Base-by-base conservation (phyloP, 768 basidiomycete genomes). In the Multifurca ochricompacta region DNA sequence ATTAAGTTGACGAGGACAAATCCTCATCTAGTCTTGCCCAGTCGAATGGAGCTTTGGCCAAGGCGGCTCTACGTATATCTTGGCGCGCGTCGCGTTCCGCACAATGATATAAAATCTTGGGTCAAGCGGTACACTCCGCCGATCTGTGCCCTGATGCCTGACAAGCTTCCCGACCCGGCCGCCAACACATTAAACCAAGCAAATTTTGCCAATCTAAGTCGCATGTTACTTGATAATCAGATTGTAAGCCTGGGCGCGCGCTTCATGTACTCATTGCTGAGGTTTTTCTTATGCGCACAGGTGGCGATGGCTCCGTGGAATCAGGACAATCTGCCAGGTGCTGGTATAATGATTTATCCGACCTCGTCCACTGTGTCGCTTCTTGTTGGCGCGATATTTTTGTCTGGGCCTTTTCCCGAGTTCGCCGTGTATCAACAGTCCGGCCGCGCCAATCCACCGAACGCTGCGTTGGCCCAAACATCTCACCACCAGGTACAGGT, bases 91-190 rank as follows among this genome's bases (percentile, higher is more conserved):
- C 71, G 66, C 50, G 67, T 75, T 59, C 63, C 75, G 54, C 64
- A 77, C 54, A 62, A 66, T 54, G 74, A 82, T 31, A 68, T 82
- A 40, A 72, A 77, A 35, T 69, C 71, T 6, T 82, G 80, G 79
- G 70, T 80, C 45, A 72, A 70, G 53, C 73, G 68, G 48, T 71
- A 73, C 55, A 59, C 68, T 41, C 73, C 65, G 30, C 68, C 79
- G 19, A 68, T 80, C 54, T 81, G 79, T 67, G 81, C 81, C 39
- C 78, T 85, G 67, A 77, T 84, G 73, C 77, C 83, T 16, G 77
- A 82, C 63, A 75, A 77, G 31, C 73, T 80, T 36, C 69, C 77
- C 42, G 77, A 82, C 58, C 65, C 74, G 28, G 71, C 74, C 40
- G 65, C 65, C 43, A 74, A 76, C 63, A 68, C 71, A 54, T 73